Base-by-base conservation (phyloP, 1,139 yeast genomes). In the Candida sanyaensis region DNA sequence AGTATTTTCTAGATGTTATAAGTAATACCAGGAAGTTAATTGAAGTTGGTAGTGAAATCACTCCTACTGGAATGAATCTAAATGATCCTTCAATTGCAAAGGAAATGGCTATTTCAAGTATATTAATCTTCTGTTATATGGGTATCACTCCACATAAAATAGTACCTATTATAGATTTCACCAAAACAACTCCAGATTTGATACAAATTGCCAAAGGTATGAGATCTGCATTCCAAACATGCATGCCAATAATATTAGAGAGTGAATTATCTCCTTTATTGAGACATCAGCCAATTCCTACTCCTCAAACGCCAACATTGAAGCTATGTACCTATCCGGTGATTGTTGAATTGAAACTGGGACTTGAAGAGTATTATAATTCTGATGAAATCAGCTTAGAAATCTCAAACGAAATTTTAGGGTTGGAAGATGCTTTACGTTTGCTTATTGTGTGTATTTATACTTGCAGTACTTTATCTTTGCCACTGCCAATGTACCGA, bases 111-210 rank as follows among this genome's bases (percentile, higher is more conserved):
- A 50, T 62, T 7, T 61, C 68, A 2, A 58, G 62, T 10, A 55
- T 63, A 12, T 43, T 69, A 5, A 53, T 66, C 26, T 66, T 58
- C 50, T 55, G 68, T 2, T 68, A 60, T 43, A 49, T 71, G n/a
- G 67, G 68, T 4, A 49, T 70, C 3, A 73, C 69, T 50, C 72
- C 74, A 1, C 63, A 62, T 49, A 56, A 53, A 37, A 46, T 67
- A 10, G 50, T 65, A 12, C 73, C 74, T 1, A 50, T 71, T 27
- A 56, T 71, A 1, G 52, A 55, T 13, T 63, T 59, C 46, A 53
- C 47, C 45, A 12, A 37, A 23, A 55, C 50, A 11, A 26, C 48
- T 17, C 43, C 62, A 1, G 69, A 64, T 46, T 53, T 57, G 17
- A 40, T 68, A 2, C 57, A 64, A 2, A 46, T 64, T 8, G 45